Evolutionary conservation across 2,329 filamentous ascomycete genomes (phyloP).

Genomic region (Ambrosiella xylebori): DNA sequence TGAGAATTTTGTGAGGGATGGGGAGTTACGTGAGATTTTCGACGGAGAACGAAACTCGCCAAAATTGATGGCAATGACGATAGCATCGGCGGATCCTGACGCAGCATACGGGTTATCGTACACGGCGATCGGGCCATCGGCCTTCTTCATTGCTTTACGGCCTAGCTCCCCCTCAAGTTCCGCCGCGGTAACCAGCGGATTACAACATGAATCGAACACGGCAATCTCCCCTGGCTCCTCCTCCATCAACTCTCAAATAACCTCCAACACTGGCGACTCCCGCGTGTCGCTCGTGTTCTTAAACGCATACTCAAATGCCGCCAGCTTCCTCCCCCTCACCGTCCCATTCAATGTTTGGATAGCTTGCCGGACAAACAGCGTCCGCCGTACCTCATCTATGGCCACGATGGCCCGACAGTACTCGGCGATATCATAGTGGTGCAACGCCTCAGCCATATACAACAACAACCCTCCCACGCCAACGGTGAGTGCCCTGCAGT

Average conservation of each 20-base stretch:
- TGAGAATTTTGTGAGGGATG: constrained; percentile 19
- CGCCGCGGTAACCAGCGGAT: constrained; percentile 30
- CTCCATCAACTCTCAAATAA: constrained; percentile 47
- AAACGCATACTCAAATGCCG: constrained; percentile 59
- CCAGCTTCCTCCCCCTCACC: constrained; percentile 51
- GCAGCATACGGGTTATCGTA: constrained; percentile 33
- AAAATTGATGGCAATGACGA: constrained; percentile 39
- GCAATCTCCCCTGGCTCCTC: constrained; percentile 47
- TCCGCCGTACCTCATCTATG: constrained; percentile 61
- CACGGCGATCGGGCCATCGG: constrained; percentile 29
- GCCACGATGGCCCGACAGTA: constrained; percentile 61
- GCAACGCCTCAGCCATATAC: constrained; percentile 54
- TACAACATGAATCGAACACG: constrained; percentile 51
- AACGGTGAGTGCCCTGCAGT: not conserved
- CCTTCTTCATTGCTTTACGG: constrained; percentile 19
- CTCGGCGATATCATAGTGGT: constrained; percentile 51
- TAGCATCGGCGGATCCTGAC: constrained; percentile 30
- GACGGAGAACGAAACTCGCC: constrained; percentile 35
- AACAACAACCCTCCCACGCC: too few species aligned
- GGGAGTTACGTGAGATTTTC: constrained; percentile 9
- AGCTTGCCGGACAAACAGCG: constrained; percentile 49
- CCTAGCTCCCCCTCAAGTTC: constrained; percentile 32
- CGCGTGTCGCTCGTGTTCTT: constrained; percentile 64
- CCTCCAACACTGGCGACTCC: constrained; percentile 50
- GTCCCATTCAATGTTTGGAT: constrained; percentile 52